A percentile compares a stretch with the other conserved stretches of the same genome.
These are phyloP conservation scores for Leucoagaricus sp. DNA, from an alignment of 1,284 basidiomycete species.

Conservation along the genomic window DNA sequence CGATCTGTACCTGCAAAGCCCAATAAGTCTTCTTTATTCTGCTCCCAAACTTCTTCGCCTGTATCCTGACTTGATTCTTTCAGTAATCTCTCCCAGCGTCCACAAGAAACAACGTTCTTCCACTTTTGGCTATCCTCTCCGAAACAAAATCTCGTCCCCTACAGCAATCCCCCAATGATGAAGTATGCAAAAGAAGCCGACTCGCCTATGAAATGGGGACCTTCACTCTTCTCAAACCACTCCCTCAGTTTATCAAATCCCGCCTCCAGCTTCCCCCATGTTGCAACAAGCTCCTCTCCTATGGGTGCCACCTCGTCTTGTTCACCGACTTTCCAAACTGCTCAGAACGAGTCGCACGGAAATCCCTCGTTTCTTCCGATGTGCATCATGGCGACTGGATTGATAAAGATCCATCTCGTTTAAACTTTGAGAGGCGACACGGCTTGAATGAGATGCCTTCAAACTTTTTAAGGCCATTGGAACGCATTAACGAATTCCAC, in stretches of 20 bases:
- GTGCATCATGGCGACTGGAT: too few relatives aligned
- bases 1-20: too few relatives aligned
- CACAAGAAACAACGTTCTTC: conserved; percentile 32
- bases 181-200: conserved; percentile 37
- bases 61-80: conserved; percentile 18
- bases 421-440: too few relatives aligned
- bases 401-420: too few relatives aligned
- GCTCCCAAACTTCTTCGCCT: conserved; percentile 22
- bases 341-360: conserved; percentile 33
- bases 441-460: too few relatives aligned
- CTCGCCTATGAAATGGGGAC: conserved; percentile 31
- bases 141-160: conserved; percentile 30
- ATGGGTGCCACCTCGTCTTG: conserved; percentile 30
- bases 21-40: too few relatives aligned
- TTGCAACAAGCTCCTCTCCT: conserved; percentile 27
- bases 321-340: conserved; percentile 33
- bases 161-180: conserved; percentile 28
- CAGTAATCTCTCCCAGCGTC: conserved; percentile 33
- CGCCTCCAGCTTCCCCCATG: conserved; percentile 32
- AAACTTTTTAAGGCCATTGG: too few relatives aligned
- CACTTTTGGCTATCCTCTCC: conserved; percentile 36
- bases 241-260: conserved; percentile 30
- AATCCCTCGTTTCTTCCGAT: conserved; percentile 41
- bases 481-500: too few relatives aligned
- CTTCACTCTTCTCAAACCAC: conserved; percentile 31